Base-by-base conservation (phyloP, 257 asterid genomes). In the Penstemon davidsonii region DNA sequence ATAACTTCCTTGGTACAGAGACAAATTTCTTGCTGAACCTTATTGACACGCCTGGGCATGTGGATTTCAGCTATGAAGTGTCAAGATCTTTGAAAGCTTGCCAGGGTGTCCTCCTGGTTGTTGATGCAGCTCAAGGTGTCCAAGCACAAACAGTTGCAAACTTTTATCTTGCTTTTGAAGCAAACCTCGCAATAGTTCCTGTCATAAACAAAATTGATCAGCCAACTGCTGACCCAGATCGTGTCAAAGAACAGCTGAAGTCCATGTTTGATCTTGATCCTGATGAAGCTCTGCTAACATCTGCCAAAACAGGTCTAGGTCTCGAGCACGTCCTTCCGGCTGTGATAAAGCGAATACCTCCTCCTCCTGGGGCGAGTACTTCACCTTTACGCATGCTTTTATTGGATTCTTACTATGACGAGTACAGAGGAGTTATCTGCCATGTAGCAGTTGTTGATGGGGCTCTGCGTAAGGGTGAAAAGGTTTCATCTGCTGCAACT, bases 141-240 rank as follows among this genome's bases (percentile, higher is more conserved):
- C 99, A 93, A 80, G 97, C 99, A 43, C 99, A 93, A 76, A 93
- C 99, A 0, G 96, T 93, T 52, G 99, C 99, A 3, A 93, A 93
- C 79, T 93, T 93, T 78, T 93, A 88, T 80, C 91, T 93, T 52
- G 99, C 99, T 52, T 93, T 90, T 56, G 99, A 90, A 76, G 83
- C 96, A 60, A 91, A 91, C 77, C 95, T 93, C 49, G 38, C 86
- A 18, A 78, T 93, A 67, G 70, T 93, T 65, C 99, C 97, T 15
- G 88, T 93, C 68, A 93, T 93, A 55, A 93, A 93, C 83, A 93
- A 93, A 79, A 93, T 93, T 55, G 99, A 93, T 77, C 99, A 93
- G 86, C 96, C 95, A 69, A 93, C 96, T 56, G 99, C 99, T 62
- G 99, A 93, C 74, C 99, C 99, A 0, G 97, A 85, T 43, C 86